Evolutionary conservation across 2,329 filamentous ascomycete genomes (phyloP), one percentile per base, ranked within the genome.

Genomic region (Ceratocystis cubensis): DNA sequence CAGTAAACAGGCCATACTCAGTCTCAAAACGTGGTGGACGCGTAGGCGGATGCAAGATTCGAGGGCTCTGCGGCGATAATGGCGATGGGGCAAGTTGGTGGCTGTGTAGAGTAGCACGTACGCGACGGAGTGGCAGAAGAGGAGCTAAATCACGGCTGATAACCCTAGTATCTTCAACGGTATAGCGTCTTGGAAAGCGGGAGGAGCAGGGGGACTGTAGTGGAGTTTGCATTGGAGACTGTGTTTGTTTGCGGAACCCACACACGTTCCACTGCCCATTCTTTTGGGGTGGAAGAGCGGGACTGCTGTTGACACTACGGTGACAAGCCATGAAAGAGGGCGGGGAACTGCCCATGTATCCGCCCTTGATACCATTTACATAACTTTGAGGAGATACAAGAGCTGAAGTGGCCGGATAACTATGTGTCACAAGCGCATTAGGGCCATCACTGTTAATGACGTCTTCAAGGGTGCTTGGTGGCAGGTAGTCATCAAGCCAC

Each of bases 401-500:
- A 30, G 30, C 28, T 37, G 56, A 30, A 10, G 13, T 59, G 28
- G 56, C 33, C n/a, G 56, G 20, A 17, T 8, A 37, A n/a, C 56
- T 8, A 59, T 8, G 8, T n/a, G 56, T n/a, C 22, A n/a, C 17
- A 33, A 15, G 13, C n/a, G 8, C 7, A 30, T 33, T 59, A 17
- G 28, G 5, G 7, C 15, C n/a, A n/a, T 17, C 7, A 25, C 17
- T 37, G 28, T 17, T 17, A n/a, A 3, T 59, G 17, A 10, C 28
- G 20, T 59, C 28, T n/a, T 8, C 41, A 53, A 20, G 7, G 4
- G 66, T n/a, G 7, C 48, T 28, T 15, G 61, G 33, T 13, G 61
- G 64, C 7, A 69, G 63, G 41, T 67, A 69, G 13, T 64, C 65
- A 30, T 69, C 67, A 20, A 69, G 67, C 63, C 68, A 69, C 57